These are phyloP conservation scores for Penicillium fimorum DNA, from an alignment of 495 filamentous ascomycete species.

Conservation along the genomic window DNA sequence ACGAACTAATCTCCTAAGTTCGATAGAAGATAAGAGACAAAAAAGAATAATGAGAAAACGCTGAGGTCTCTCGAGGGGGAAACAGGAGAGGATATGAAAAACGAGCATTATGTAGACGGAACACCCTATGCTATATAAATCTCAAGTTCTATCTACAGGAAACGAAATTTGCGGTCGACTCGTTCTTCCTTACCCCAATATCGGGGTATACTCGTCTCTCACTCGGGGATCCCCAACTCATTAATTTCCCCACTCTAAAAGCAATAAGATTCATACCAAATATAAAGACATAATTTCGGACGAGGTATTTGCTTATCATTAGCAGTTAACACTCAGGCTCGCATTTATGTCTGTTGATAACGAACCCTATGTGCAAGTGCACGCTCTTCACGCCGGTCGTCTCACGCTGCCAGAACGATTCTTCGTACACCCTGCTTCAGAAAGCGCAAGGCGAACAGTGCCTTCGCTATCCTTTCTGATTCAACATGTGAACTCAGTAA, in stretches of 20 bases:
- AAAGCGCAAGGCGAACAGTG: conserved; percentile 25
- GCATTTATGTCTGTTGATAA: background rate
- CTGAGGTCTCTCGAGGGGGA: background rate
- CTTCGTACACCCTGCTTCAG: conserved; percentile 36
- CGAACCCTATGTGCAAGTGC: background rate
- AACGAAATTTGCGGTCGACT: background rate
- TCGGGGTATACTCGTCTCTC: background rate
- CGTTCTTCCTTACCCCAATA: background rate
- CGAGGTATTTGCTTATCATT: background rate
- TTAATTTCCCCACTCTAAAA: background rate
- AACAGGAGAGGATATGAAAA: background rate
- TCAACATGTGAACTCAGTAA: background rate
- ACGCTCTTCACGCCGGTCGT: conserved; percentile 9
- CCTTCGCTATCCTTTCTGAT: conserved; percentile 25
- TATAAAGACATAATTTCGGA: background rate
- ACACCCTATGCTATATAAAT: background rate
- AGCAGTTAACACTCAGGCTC: background rate
- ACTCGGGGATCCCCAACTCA: background rate
- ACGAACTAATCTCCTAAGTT: background rate
- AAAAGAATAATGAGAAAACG: background rate
- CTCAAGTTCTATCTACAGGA: background rate
- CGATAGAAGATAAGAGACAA: background rate
- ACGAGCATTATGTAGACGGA: background rate
- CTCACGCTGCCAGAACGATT: conserved; percentile 41
- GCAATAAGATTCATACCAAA: background rate